phyloP scores from a whole-genome alignment of 164 flowering plant species.

The Macadamia integrifolia region DNA sequence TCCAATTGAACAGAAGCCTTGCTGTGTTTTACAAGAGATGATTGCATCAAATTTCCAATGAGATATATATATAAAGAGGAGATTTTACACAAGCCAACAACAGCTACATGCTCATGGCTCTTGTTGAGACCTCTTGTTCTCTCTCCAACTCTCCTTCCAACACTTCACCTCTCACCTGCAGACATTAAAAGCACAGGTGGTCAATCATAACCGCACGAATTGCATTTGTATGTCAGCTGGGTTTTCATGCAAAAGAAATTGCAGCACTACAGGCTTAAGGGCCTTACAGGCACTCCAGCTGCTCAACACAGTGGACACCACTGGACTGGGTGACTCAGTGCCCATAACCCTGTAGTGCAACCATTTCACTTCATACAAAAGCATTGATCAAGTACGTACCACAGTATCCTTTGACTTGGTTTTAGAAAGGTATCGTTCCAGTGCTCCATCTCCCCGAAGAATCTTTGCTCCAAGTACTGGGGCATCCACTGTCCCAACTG shows the following conservation, averaged over 20 bases:
- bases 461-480: conserved; percentile 79
- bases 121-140: conserved; percentile 56
- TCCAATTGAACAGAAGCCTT: too few species aligned
- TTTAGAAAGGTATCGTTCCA: conserved; percentile 57
- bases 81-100: conserved; percentile 21
- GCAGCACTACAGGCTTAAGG: too few species aligned
- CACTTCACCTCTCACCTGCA: conserved; percentile 36
- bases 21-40: too few species aligned
- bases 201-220: neutral
- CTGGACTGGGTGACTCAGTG: too few species aligned
- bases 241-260: too few species aligned
- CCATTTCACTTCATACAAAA: too few species aligned
- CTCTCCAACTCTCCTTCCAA: conserved; percentile 54
- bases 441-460: conserved; percentile 83
- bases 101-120: conserved; percentile 82
- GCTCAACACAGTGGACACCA: too few species aligned
- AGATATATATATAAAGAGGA: too few species aligned
- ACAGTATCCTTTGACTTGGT: conserved; percentile 31
- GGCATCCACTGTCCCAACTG: conserved; percentile 52
- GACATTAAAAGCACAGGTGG: neutral
- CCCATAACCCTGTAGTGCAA: too few species aligned
- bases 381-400: conserved; percentile 27
- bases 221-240: neutral
- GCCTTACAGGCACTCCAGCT: too few species aligned
- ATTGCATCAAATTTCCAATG: too few species aligned